Percentiles rank a stretch among this genome's conserved stretches.
These are phyloP conservation scores for Mortierella sp. DNA, from an alignment of 371 early-diverging fungal genomes.

Conservation along the genomic window DNA sequence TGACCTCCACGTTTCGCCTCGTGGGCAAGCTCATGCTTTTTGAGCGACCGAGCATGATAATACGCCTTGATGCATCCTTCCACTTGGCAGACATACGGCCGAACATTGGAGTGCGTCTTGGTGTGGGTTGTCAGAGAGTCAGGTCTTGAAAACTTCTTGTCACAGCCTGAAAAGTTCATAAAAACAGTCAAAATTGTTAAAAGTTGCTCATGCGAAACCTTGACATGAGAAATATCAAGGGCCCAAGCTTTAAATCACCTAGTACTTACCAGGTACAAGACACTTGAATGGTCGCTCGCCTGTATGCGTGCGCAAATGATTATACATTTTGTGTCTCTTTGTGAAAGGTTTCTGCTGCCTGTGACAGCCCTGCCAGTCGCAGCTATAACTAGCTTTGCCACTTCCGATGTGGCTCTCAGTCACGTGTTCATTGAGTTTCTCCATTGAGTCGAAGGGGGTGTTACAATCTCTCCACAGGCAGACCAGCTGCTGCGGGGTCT, in stretches of 20 bases:
- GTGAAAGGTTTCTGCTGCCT: conserved; percentile 84
- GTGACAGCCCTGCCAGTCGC: conserved; percentile 87
- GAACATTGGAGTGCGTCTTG: conserved; percentile 85
- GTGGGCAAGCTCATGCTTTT: conserved; percentile 80
- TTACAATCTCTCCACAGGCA: conserved; percentile 75
- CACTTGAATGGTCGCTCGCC: conserved; percentile 82
- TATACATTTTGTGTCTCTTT: conserved; percentile 92
- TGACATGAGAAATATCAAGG: not conserved
- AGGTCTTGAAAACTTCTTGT: conserved; percentile 87
- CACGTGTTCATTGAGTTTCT: conserved; percentile 71
- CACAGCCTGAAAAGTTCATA: conserved; percentile 66
- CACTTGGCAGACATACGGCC: conserved; percentile 75
- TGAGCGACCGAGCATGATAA: conserved; percentile 83
- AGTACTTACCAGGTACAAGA: conserved; percentile 55
- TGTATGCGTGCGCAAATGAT: conserved; percentile 91
- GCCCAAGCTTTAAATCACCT: not conserved
- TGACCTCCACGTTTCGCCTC: conserved; percentile 32
- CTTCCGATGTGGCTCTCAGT: conserved; percentile 74
- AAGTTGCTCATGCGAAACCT: not conserved
- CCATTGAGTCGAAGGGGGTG: conserved; percentile 59
- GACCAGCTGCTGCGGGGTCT: conserved; percentile 50
- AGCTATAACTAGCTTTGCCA: conserved; percentile 81
- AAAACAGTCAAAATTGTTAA: conserved; percentile 22
- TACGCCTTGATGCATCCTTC: conserved; percentile 80
- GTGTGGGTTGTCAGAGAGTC: conserved; percentile 92